Evolutionary conservation across 2,329 filamentous ascomycete species (phyloP), one percentile per base, ranked within the genome.

Genomic region (Arthrobotrys megalospora): DNA sequence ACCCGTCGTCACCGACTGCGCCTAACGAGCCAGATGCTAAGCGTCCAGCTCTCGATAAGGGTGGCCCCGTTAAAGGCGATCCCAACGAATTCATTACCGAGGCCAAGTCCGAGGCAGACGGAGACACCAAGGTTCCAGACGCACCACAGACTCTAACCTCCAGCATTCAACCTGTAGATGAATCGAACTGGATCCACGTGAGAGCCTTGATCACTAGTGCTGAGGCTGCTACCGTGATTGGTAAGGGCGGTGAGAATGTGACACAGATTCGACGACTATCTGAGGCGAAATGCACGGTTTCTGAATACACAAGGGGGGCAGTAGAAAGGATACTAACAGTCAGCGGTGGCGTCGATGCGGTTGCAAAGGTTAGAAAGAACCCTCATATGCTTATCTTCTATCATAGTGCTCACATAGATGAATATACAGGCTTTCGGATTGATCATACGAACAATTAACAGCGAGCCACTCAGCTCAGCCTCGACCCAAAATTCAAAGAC

Each of bases 301-400:
- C 94, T 86, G 96, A 99, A 86, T 99, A 98, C 83, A 93, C 96
- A 82, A 93, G 97, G 83, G 96, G 96, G 81, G 96, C 96, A 69
- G 94, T 98, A 38, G 96, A 99, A 87, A 93, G 96, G 84, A 97
- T 99, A 83, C 88, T 99, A 83, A 99, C 96, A 36, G 96, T 99
- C 79, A 98, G 95, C 85, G 96, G 96, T 80, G 91, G 93, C 81
- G 95, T 98, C 81, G 96, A 99, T 86, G 95, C 95, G 82, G 94
- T 94, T 81, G 96, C 96, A 82, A 99, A 99, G 90, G 93, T 95
- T 87, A 82, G 87, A 85, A 75, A 82, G 87, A 85, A 75, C 72
- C 14, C 21, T 48, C 41, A 62, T 66, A 32, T 6, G 14, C 8
- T 11, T 11, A 6, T 14, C 11, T 32, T 11, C n/a, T 10, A 16